Evolutionary conservation across 768 basidiomycete species (phyloP), one percentile per base, ranked within the genome.

Genomic region (Xanthoconium purpureum): DNA sequence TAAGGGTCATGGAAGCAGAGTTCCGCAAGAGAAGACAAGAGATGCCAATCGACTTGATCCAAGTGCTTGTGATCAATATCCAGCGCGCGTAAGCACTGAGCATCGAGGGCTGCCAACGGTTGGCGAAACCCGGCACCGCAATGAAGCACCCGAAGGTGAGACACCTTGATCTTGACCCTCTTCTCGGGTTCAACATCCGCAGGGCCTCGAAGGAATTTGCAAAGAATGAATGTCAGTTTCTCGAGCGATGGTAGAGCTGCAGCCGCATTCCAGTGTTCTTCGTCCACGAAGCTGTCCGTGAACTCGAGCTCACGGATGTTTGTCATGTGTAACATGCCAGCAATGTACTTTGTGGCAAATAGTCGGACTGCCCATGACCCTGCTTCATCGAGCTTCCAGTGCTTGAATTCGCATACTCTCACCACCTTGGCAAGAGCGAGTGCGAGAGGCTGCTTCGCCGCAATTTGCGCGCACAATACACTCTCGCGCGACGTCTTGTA

Each of bases 351-450:
- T 6, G 44, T 37, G 35, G 60, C 6, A 50, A 47, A 60, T 1
- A 50, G 36, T 30, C 18, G 38, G 29, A 46, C 39, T 12, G 20
- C 55, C 58, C 55, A 60, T 6, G 50, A 29, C n/a, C n/a, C 20
- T 2, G 29, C 3, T 20, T 15, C 7, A 47, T 17, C 8, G 32
- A 35, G 9, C 13, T 4, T 0, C 64, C 58, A 62, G 37, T 40
- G 0, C 2, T 2, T 36, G 43, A 70, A 62, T 35, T 24, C 24
- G 24, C 69, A 68, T 0, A 54, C 54, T 49, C 64, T 71, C 44
- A 78, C 73, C 28, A 66, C 58, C 39, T 58, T 54, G 5, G 73
- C 69, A 11, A 77, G 54, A 3, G 69, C 62, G 18, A 58, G 59
- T 3, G 73, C 71, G 8, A 68, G 64, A 35, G 70, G 65, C 28